phyloP scores from a whole-genome alignment of 371 early-diverging fungal genomes.

The Nematocida sp. region DNA sequence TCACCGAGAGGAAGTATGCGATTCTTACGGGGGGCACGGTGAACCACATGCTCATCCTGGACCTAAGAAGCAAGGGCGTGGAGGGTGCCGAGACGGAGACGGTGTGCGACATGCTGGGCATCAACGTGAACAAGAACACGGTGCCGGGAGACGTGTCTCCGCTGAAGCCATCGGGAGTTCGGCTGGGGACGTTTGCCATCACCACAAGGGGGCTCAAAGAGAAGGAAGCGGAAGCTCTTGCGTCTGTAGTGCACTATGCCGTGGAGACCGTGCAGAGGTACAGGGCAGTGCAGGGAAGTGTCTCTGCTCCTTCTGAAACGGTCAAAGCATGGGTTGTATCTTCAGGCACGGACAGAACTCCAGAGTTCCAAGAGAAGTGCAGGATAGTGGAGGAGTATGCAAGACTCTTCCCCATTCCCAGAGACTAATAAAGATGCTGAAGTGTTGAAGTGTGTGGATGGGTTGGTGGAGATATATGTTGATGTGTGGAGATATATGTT shows the following conservation, averaged over 20 bases:
- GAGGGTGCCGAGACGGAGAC: slow-evolving; percentile 65
- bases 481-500: too few relatives aligned
- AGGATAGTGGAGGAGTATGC: too few relatives aligned
- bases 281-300: too few relatives aligned
- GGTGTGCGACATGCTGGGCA: slow-evolving; percentile 80
- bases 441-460: too few relatives aligned
- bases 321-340: too few relatives aligned
- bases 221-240: slow-evolving; percentile 75
- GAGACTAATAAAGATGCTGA: too few relatives aligned
- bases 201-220: slow-evolving; percentile 82
- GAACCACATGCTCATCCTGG: slow-evolving; percentile 42
- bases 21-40: slow-evolving; percentile 34
- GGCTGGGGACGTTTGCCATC: slow-evolving; percentile 84
- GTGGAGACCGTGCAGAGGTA: too few relatives aligned
- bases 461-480: too few relatives aligned
- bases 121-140: slow-evolving; percentile 94
- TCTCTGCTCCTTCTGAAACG: too few relatives aligned
- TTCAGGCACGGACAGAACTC: too few relatives aligned
- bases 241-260: slow-evolving; percentile 68
- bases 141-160: slow-evolving; percentile 88
- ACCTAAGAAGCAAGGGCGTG: slow-evolving; percentile 23
- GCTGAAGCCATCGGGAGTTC: slow-evolving; percentile 83
- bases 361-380: too few relatives aligned
- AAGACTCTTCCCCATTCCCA: too few relatives aligned
- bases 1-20: background rate